Base-by-base conservation (phyloP, 73 alveolate species). In the Symbiodinium natans region DNA sequence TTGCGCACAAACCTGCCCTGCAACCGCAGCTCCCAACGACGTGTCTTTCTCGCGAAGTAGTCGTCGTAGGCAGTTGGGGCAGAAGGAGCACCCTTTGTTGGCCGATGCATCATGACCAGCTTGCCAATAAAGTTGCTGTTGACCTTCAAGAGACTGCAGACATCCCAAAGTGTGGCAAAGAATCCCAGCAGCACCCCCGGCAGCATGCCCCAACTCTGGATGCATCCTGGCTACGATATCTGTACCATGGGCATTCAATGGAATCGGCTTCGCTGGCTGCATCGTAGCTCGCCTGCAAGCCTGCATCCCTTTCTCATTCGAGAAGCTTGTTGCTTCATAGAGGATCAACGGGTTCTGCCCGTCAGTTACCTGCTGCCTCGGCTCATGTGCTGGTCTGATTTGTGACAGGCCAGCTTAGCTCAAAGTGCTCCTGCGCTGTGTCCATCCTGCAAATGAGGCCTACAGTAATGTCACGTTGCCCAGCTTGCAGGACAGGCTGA, bases 1-100 rank as follows among this genome's bases (percentile, higher is more conserved):
- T 63, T 63, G 31, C 80, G 80, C 4, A 23, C 38, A 29, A 56
- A 56, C 84, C 52, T 34, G 83, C 97, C 97, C 36, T 90, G 97
- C 41, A 90, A 42, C n/a, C 97, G 97, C 77, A 90, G 77, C 68
- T 90, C 97, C 97, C 97, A 90, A 21, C 97, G 97, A 6, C 97
- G 97, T 41, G 97, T 90, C 52, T 71, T 68, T 80, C 52, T 73
- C 9, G 97, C 86, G 34, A 90, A 90, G 97, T 90, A 90, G 39
- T 90, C 82, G 56, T 83, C 82, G 40, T 89, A 89, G 29, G 85
- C 39, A 27, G 52, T 17, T 1, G 95, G 68, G 5, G 23, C 42
- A 3, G 33, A 25, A 7, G 85, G n/a, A 9, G 75, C 56, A 80
- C 21, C 56, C 84, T 56, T 52, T 2, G 86, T 68, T 10, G 73